A percentile compares a stretch with the other conserved stretches of the same genome.
These are phyloP conservation scores for Hygrophorus pudorinus DNA, from an alignment of 768 basidiomycete genomes.

Conservation along the genomic window DNA sequence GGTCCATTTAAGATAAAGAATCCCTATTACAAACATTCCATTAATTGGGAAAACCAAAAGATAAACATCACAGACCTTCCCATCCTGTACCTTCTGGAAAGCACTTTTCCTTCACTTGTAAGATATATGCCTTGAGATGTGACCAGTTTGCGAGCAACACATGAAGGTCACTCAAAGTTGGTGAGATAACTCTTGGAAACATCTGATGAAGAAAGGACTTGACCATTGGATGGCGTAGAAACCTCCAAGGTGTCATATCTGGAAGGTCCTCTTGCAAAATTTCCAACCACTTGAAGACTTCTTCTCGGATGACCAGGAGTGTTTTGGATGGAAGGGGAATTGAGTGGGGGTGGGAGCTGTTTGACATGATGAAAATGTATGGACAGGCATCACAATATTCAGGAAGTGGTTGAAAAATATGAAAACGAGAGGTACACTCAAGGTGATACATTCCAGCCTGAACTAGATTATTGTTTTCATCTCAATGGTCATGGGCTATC, in stretches of 20 bases:
- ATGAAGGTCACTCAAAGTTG: conserved; percentile 12
- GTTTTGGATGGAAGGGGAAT: too few species aligned
- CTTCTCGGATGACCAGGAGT: neutral
- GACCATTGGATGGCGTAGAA: conserved; percentile 15
- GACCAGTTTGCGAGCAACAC: conserved; percentile 16
- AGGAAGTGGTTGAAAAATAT: conserved; percentile 9
- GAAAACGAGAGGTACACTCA: conserved; percentile 6
- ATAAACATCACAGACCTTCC: conserved; percentile 17
- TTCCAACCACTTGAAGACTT: conserved; percentile 8
- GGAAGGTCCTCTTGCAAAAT: conserved; percentile 11
- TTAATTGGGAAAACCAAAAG: neutral
- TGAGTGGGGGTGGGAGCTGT: too few species aligned
- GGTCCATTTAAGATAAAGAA: conserved; percentile 8
- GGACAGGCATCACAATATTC: conserved; percentile 9
- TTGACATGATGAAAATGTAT: conserved; percentile 6
- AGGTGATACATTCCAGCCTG: conserved; percentile 9
- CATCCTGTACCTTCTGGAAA: conserved; percentile 16
- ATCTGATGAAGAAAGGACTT: conserved; percentile 7
- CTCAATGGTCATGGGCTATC: conserved; percentile 11
- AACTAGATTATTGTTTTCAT: conserved; percentile 1
- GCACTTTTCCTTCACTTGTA: conserved; percentile 1
- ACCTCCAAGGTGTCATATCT: conserved; percentile 15
- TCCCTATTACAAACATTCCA: conserved; percentile 2
- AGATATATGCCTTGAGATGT: conserved; percentile 15
- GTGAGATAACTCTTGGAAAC: too few species aligned